Evolutionary conservation across 2,329 filamentous ascomycete species (phyloP).

Genomic region (Botrytis aclada): DNA sequence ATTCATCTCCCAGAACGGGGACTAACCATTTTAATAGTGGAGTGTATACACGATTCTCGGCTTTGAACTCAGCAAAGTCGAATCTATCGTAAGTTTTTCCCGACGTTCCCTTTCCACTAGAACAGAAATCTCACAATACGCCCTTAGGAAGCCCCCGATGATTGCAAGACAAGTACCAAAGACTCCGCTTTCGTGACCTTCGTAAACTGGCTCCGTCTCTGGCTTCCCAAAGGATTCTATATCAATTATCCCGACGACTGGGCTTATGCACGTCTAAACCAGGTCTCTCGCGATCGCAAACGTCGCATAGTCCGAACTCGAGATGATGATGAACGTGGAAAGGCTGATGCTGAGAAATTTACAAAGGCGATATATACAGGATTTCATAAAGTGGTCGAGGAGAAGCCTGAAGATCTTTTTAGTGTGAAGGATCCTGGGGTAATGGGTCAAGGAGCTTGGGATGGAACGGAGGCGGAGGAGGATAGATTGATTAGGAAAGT

Average conservation of each 20-base stretch:
- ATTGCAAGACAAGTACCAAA: not conserved
- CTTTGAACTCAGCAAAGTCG: not conserved
- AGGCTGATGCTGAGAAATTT: not conserved
- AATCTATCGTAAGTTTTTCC: not conserved
- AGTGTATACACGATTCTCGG: slow-evolving; percentile 6
- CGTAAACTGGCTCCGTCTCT: not conserved
- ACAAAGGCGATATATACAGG: not conserved
- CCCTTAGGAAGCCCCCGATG: not conserved
- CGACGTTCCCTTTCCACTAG: no score
- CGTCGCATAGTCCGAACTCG: not conserved
- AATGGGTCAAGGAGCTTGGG: not conserved
- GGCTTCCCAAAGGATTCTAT: not conserved
- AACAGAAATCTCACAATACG: not conserved
- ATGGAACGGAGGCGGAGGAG: not conserved
- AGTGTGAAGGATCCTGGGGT: not conserved
- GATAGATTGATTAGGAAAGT: not conserved
- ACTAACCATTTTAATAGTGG: not conserved
- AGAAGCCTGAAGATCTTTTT: not conserved
- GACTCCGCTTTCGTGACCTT: not conserved
- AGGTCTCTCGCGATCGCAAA: not conserved
- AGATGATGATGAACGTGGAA: not conserved
- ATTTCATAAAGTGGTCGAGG: not conserved
- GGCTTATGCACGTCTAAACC: not conserved
- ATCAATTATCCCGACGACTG: not conserved
- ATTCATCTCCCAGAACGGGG: not conserved